These are phyloP conservation scores for Tephrocybe sp. DNA, from an alignment of 768 basidiomycete genomes.

Conservation along the genomic window DNA sequence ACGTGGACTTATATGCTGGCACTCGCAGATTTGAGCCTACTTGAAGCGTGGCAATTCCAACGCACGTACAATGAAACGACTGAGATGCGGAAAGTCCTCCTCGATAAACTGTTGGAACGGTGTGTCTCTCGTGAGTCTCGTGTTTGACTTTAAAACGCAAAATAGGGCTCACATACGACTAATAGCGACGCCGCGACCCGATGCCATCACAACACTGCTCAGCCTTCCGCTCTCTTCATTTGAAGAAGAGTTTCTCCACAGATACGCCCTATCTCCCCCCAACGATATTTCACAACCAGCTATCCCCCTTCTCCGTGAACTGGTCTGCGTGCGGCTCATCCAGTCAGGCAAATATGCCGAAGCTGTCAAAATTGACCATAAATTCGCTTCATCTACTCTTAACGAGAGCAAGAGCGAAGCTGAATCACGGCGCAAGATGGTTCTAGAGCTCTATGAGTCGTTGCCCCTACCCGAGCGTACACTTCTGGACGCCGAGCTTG, in stretches of 20 bases:
- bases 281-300: slow-evolving; percentile 44
- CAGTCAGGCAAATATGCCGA: slow-evolving; percentile 68
- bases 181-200: slow-evolving; percentile 61
- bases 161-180: slow-evolving; percentile 41
- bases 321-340: slow-evolving; percentile 77
- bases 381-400: slow-evolving; percentile 49
- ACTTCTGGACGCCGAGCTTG: slow-evolving; percentile 61
- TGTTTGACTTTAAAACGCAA: not conserved
- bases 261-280: slow-evolving; percentile 60
- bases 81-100: slow-evolving; percentile 51
- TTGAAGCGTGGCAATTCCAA: slow-evolving; percentile 78
- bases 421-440: slow-evolving; percentile 64
- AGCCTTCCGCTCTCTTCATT: slow-evolving; percentile 63
- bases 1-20: slow-evolving; percentile 71
- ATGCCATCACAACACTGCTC: slow-evolving; percentile 61
- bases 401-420: slow-evolving; percentile 38
- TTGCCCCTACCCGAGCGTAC: slow-evolving; percentile 65
- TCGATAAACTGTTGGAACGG: slow-evolving; percentile 66
- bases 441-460: slow-evolving; percentile 65
- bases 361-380: slow-evolving; percentile 76
- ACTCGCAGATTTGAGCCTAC: slow-evolving; percentile 60
- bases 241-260: slow-evolving; percentile 60
- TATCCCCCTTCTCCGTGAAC: slow-evolving; percentile 66
- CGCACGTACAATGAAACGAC: slow-evolving; percentile 65
- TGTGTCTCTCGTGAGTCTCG: slow-evolving; percentile 61